Conservation (phyloP, 768 basidiomycete species). For the Fibroporia radiculosa region DNA sequence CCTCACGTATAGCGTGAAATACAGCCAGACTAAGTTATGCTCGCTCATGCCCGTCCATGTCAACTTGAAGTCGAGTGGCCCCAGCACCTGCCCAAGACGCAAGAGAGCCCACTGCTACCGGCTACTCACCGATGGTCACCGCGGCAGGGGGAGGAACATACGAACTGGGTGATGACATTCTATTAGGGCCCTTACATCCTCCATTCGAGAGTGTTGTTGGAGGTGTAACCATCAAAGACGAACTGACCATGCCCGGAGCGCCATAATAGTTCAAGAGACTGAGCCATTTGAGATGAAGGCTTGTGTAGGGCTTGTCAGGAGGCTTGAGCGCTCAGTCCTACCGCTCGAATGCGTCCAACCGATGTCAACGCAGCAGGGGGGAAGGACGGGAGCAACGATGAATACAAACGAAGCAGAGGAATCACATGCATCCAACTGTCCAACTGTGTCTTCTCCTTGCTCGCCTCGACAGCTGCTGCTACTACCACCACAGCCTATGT, state of each 20-base stretch:
- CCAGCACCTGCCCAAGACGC: neutral
- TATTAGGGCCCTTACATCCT: neutral
- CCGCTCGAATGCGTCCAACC: neutral
- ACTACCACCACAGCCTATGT: neutral
- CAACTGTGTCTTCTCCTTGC: slow-evolving; percentile 4
- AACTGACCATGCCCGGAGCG: slow-evolving; percentile 18
- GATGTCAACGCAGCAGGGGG: neutral
- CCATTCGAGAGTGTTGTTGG: slow-evolving; percentile 19
- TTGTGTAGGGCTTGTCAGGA: slow-evolving; percentile 11
- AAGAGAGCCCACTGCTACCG: too few species aligned
- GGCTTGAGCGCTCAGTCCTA: neutral
- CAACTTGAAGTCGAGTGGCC: slow-evolving; percentile 3
- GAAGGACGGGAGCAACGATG: neutral
- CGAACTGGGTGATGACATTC: neutral
- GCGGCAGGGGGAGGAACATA: neutral
- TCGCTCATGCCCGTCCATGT: neutral
- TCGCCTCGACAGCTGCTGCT: slow-evolving; percentile 1
- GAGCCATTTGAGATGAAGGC: slow-evolving; percentile 23
- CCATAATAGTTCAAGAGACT: slow-evolving; percentile 45
- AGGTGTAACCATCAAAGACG: slow-evolving; percentile 16
- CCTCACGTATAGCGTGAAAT: too few species aligned
- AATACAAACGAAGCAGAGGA: neutral
- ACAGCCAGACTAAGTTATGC: too few species aligned
- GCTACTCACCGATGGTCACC: neutral
- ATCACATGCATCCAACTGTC: slow-evolving; percentile 1